Percentiles rank a stretch among this genome's conserved stretches.
These are phyloP conservation scores for Lyophyllum atratum DNA, from an alignment of 768 basidiomycete species.

Conservation along the genomic window DNA sequence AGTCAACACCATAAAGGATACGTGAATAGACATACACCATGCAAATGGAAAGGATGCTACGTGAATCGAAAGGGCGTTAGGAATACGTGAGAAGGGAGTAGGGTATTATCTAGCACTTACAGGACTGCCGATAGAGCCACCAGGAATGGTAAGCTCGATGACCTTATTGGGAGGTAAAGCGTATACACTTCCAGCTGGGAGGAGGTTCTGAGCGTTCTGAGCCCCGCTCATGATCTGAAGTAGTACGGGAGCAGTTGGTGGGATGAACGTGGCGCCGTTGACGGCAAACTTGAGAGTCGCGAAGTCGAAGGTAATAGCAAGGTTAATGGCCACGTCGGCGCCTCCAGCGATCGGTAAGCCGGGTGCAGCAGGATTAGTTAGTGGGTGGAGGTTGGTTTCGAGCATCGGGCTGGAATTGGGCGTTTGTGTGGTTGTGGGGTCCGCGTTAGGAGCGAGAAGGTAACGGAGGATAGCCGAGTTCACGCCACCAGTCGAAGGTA, in stretches of 20 bases:
- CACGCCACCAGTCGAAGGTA: slow-evolving; percentile 33
- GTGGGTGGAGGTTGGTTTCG: slow-evolving; percentile 39
- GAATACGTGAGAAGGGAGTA: background rate
- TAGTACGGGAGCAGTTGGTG: slow-evolving; percentile 43
- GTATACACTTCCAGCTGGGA: slow-evolving; percentile 44
- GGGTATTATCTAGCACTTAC: slow-evolving; percentile 22
- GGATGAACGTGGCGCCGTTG: slow-evolving; percentile 35
- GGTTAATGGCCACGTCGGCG: slow-evolving; percentile 36
- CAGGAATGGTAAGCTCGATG: slow-evolving; percentile 50
- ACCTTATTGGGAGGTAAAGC: slow-evolving; percentile 41
- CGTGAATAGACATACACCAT: slow-evolving; percentile 32
- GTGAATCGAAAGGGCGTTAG: background rate
- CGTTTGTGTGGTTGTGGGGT: slow-evolving; percentile 37
- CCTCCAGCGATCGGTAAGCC: slow-evolving; percentile 35
- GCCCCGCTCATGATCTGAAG: slow-evolving; percentile 44
- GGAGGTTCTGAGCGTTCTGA: slow-evolving; percentile 32
- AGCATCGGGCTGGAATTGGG: slow-evolving; percentile 26
- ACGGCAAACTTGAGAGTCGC: slow-evolving; percentile 24
- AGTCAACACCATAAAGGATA: background rate
- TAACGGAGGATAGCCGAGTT: slow-evolving; percentile 48
- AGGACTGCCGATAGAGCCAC: slow-evolving; percentile 34
- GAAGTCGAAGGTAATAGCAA: slow-evolving; percentile 29
- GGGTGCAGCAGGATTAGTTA: slow-evolving; percentile 29
- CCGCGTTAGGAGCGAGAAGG: slow-evolving; percentile 22
- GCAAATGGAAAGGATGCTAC: slow-evolving; percentile 46